Evolutionary conservation across 129 eudicot species (phyloP).

Genomic region (Flaveria bidentis): DNA sequence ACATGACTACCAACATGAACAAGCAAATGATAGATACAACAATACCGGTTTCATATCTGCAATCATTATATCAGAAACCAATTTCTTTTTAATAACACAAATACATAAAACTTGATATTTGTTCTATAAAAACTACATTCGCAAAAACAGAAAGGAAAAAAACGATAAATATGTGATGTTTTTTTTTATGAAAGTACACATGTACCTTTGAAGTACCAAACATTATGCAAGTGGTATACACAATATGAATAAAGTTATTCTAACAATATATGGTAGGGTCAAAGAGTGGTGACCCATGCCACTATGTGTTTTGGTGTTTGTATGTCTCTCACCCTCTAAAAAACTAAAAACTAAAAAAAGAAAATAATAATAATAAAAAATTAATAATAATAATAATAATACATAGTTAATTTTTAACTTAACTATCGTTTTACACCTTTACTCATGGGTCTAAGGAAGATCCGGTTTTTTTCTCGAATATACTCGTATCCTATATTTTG

Average conservation of each 20-base stretch:
- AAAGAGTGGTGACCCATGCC: conserved; percentile 15
- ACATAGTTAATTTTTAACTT: too few species aligned
- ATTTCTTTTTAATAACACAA: not conserved
- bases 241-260: not conserved
- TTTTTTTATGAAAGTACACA: conserved; percentile 21
- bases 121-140: not conserved
- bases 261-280: conserved; percentile 1
- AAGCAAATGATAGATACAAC: too few species aligned
- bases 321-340: not conserved
- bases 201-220: conserved; percentile 26
- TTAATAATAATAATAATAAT: not conserved
- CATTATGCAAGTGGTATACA: conserved; percentile 23
- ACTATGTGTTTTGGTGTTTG: conserved; percentile 10
- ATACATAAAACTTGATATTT: not conserved
- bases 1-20: too few species aligned
- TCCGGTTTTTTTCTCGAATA: too few species aligned
- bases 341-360: not conserved
- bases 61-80: too few species aligned
- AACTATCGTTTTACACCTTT: too few species aligned
- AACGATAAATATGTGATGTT: not conserved
- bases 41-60: too few species aligned
- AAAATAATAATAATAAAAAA: too few species aligned
- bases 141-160: not conserved
- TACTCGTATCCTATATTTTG: too few species aligned
- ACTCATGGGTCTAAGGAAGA: too few species aligned